Conservation (phyloP, 1,139 yeast genomes). For the Magnusiomyces magnusii region DNA sequence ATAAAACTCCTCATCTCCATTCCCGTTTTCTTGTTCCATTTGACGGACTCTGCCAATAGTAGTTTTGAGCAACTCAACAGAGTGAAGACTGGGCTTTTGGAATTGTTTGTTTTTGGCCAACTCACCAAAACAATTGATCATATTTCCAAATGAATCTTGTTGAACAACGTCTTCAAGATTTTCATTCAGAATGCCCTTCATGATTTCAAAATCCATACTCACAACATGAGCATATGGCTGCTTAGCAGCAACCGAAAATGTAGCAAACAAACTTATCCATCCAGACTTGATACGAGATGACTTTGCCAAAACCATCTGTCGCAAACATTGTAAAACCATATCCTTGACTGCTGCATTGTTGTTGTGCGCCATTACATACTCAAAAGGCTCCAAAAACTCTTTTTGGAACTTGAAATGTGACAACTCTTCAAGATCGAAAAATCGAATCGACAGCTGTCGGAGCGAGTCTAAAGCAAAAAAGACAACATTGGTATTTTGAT, state of each 20-base stretch:
- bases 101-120: slow-evolving; percentile 77
- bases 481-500: slow-evolving; percentile 65
- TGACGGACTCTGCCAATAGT: slow-evolving; percentile 30
- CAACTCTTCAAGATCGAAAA: slow-evolving; percentile 87
- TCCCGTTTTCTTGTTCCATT: slow-evolving; percentile 28
- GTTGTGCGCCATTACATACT: slow-evolving; percentile 64
- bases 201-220: slow-evolving; percentile 53
- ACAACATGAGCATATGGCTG: slow-evolving; percentile 46
- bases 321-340: slow-evolving; percentile 84
- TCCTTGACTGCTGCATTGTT: slow-evolving; percentile 70
- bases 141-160: slow-evolving; percentile 68
- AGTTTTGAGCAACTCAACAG: slow-evolving; percentile 66
- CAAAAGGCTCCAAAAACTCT: slow-evolving; percentile 89
- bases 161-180: slow-evolving; percentile 56
- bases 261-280: slow-evolving; percentile 85
- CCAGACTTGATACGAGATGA: slow-evolving; percentile 78
- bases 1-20: slow-evolving; percentile 35
- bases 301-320: slow-evolving; percentile 76
- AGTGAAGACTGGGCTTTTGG: slow-evolving; percentile 72
- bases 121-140: slow-evolving; percentile 71
- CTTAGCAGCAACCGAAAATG: slow-evolving; percentile 58
- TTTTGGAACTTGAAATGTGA: slow-evolving; percentile 94
- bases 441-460: slow-evolving; percentile 86
- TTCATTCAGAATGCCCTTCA: slow-evolving; percentile 54
- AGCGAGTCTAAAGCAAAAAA: slow-evolving; percentile 91